A percentile compares a stretch with the other conserved stretches of the same genome.
Conservation (phyloP, 768 basidiomycete species). For the Kwoniella bestiolae region DNA sequence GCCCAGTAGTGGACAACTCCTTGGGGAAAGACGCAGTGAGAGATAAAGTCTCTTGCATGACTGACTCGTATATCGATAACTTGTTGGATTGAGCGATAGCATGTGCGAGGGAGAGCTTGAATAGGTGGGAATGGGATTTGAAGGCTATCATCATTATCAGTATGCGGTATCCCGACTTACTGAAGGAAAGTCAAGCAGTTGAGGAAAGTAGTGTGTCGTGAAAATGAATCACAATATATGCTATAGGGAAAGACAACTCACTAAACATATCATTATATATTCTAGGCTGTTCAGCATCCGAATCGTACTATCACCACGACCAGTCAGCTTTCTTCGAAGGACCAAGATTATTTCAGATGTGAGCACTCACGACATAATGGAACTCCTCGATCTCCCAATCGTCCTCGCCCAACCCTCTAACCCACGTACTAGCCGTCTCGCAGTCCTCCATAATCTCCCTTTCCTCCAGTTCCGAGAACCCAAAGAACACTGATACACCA, state of each 20-base stretch:
- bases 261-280: slow-evolving; percentile 98
- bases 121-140: slow-evolving; percentile 72
- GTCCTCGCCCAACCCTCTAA: slow-evolving; percentile 66
- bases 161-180: not conserved
- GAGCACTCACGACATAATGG: slow-evolving; percentile 74
- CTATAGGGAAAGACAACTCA: slow-evolving; percentile 62
- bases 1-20: slow-evolving; percentile 77
- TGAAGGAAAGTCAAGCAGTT: not conserved
- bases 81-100: slow-evolving; percentile 93
- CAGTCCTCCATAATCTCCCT: slow-evolving; percentile 82
- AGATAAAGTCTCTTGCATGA: slow-evolving; percentile 75
- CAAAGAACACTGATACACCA: slow-evolving; percentile 91
- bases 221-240: too few species aligned
- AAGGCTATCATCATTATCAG: slow-evolving; percentile 65
- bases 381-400: slow-evolving; percentile 94
- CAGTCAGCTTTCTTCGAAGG: not conserved
- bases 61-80: slow-evolving; percentile 82
- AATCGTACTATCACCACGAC: slow-evolving; percentile 69
- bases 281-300: slow-evolving; percentile 78
- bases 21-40: slow-evolving; percentile 81
- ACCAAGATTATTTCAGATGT: not conserved
- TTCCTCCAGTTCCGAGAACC: slow-evolving; percentile 78
- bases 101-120: slow-evolving; percentile 84
- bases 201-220: not conserved
- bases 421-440: slow-evolving; percentile 70